phyloP scores from a whole-genome alignment of 257 asterid species.

The Capsicum pubescens region DNA sequence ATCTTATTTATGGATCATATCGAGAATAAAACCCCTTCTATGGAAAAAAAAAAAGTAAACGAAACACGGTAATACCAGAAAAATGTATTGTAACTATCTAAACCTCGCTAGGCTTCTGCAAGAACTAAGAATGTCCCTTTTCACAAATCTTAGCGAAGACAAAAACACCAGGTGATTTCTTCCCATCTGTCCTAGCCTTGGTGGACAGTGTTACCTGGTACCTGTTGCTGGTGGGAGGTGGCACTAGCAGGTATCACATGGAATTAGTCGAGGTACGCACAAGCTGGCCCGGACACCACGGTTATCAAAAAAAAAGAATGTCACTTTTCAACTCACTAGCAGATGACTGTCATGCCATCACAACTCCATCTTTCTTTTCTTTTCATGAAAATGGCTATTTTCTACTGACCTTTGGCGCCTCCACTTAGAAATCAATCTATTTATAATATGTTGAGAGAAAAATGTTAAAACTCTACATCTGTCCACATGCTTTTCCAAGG shows the following conservation, averaged over 20 bases:
- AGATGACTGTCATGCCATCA: background rate
- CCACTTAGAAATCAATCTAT: constrained; percentile 16
- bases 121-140: background rate
- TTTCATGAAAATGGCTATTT: background rate
- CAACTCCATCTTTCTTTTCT: background rate
- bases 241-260: too few relatives aligned
- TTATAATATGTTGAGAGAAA: constrained; percentile 4
- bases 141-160: background rate
- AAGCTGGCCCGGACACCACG: too few relatives aligned
- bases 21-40: background rate
- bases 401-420: constrained; percentile 1
- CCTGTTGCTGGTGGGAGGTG: too few relatives aligned
- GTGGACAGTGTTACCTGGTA: too few relatives aligned
- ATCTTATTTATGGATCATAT: background rate
- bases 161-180: too few relatives aligned
- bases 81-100: background rate
- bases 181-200: too few relatives aligned
- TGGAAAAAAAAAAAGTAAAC: background rate
- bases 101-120: background rate
- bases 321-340: background rate
- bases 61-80: background rate
- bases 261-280: too few relatives aligned
- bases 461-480: background rate
- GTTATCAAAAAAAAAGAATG: too few relatives aligned
- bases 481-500: constrained; percentile 21